Evolutionary conservation across 179 eudicot species (phyloP).

Genomic region (Corrigiola litoralis): DNA sequence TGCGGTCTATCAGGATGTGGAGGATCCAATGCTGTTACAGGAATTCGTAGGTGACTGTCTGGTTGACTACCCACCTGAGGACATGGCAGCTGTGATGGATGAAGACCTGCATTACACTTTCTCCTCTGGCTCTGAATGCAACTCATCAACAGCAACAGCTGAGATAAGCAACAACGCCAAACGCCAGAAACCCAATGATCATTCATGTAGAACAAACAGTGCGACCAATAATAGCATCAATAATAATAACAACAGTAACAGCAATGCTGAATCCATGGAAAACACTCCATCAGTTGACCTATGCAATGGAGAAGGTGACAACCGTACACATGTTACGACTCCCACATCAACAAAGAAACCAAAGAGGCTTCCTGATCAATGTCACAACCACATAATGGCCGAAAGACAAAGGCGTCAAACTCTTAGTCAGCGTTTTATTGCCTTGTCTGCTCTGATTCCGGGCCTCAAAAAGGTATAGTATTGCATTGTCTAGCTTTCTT

Average conservation of each 20-base stretch:
- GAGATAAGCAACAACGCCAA: background rate
- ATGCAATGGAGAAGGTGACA: background rate
- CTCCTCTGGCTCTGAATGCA: constrained; percentile 14
- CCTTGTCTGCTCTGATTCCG: constrained; percentile 28
- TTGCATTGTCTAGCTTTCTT: constrained; percentile 5
- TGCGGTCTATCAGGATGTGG: constrained; percentile 6
- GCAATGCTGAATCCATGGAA: constrained; percentile 3
- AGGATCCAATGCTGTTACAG: constrained; percentile 18
- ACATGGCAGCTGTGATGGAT: constrained; percentile 1
- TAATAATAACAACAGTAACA: background rate
- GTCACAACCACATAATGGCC: constrained; percentile 23
- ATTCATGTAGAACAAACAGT: constrained; percentile 3
- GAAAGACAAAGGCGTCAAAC: constrained; percentile 23
- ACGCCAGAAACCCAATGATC: background rate
- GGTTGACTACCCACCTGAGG: constrained; percentile 16
- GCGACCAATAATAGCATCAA: constrained; percentile 7
- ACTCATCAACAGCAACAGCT: constrained; percentile 12
- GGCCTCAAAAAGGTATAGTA: constrained; percentile 40
- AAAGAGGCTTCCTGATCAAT: constrained; percentile 20
- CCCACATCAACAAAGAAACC: constrained; percentile 7
- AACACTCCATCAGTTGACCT: background rate
- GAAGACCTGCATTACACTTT: background rate
- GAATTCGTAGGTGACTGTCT: constrained; percentile 23
- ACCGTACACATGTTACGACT: background rate
- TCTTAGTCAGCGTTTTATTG: constrained; percentile 26